A percentile compares a stretch with the other conserved stretches of the same genome.
These are phyloP conservation scores for Phytopythium montanum DNA, from an alignment of 352 stramenopile genomes.

Conservation along the genomic window DNA sequence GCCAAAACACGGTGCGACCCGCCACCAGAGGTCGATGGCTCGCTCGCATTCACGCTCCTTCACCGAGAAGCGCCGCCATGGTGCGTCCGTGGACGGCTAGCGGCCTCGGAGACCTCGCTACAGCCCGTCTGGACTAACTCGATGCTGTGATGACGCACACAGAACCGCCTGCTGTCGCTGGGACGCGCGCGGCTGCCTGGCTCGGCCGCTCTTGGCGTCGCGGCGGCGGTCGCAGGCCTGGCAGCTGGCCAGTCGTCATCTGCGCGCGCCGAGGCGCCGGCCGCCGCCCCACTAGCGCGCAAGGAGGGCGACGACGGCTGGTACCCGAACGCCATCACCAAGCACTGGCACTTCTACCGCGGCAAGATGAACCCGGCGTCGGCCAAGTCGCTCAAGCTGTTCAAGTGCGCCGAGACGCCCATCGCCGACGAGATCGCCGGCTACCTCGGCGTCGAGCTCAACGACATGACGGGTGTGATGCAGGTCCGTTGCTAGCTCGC, in stretches of 20 bases:
- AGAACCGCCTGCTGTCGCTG: slow-evolving; percentile 35
- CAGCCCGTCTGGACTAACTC: background rate
- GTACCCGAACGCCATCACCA: slow-evolving; percentile 81
- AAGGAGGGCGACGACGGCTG: slow-evolving; percentile 17
- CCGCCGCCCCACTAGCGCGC: slow-evolving; percentile 1
- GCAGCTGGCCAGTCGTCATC: slow-evolving; percentile 20
- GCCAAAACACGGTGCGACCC: too few relatives aligned
- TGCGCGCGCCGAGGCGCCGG: slow-evolving; percentile 9
- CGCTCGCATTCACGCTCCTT: background rate
- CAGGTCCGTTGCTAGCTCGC: background rate
- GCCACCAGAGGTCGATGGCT: background rate
- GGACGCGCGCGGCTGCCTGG: slow-evolving; percentile 11
- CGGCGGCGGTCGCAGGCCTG: slow-evolving; percentile 33
- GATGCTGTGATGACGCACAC: slow-evolving; percentile 7
- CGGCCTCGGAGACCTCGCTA: background rate
- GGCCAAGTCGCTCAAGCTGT: slow-evolving; percentile 86
- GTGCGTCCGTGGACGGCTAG: background rate
- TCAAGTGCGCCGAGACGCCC: slow-evolving; percentile 84
- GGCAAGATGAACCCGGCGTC: slow-evolving; percentile 81
- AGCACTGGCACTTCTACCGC: slow-evolving; percentile 88
- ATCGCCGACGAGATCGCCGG: slow-evolving; percentile 82
- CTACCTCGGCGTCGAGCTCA: slow-evolving; percentile 77
- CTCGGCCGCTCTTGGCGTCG: slow-evolving; percentile 22
- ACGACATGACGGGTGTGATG: slow-evolving; percentile 66
- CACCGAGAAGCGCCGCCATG: background rate